These are phyloP conservation scores for Lyophyllum decastes DNA, from an alignment of 768 basidiomycete species.

Conservation along the genomic window DNA sequence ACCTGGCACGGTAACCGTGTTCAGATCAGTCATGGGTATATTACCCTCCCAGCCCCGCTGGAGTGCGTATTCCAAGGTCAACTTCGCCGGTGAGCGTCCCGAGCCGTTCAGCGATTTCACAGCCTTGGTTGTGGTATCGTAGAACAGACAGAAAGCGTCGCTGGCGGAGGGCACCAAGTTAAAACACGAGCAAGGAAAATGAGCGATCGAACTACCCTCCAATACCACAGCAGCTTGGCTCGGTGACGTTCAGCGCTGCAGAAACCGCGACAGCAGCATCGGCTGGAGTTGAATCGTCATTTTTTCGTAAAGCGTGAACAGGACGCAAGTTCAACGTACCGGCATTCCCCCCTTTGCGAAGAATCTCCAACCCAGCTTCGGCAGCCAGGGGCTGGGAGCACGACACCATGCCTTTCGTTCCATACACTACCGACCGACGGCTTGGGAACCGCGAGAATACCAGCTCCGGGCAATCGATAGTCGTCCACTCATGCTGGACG, in stretches of 20 bases:
- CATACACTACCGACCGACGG: constrained; percentile 86
- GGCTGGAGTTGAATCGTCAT: constrained; percentile 43
- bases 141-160: constrained; percentile 93
- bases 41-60: constrained; percentile 67
- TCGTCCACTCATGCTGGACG: constrained; percentile 44
- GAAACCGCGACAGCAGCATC: constrained; percentile 95
- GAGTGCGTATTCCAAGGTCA: constrained; percentile 74
- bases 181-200: constrained; percentile 3
- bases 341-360: constrained; percentile 94
- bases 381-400: constrained; percentile 91
- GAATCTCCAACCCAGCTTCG: constrained; percentile 89
- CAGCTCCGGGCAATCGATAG: constrained; percentile 67
- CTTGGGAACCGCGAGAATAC: constrained; percentile 75
- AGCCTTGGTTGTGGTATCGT: constrained; percentile 75
- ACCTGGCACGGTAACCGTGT: constrained; percentile 89
- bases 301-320: not conserved
- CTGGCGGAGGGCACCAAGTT: constrained; percentile 34
- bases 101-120: constrained; percentile 94
- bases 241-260: constrained; percentile 90
- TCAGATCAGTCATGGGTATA: constrained; percentile 82
- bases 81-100: constrained; percentile 79
- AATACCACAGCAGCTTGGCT: constrained; percentile 88
- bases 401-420: constrained; percentile 85
- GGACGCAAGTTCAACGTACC: constrained; percentile 44
- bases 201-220: constrained; percentile 63